Evolutionary conservation across 1,284 basidiomycete species (phyloP), one percentile per base, ranked within the genome.

Genomic region (Apiotrichum brassicae): DNA sequence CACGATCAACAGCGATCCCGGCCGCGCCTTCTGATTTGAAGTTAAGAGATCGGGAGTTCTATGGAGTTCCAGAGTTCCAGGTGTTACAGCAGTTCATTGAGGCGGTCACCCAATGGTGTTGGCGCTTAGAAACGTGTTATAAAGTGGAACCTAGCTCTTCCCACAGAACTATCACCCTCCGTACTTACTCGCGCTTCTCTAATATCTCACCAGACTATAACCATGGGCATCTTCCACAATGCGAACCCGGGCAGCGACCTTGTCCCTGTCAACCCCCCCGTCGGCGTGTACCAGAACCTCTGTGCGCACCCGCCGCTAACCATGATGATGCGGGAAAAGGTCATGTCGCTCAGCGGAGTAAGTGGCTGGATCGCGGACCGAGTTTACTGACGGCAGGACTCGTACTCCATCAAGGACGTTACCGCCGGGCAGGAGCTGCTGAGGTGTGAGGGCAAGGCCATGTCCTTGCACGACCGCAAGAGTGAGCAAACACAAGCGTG

Each of bases 281-380:
- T 72, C 3, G 70, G 66, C 20, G 53, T 71, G 9, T 54, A 62
- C 46, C 57, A 62, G 0, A 24, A 61, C 32, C 70, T 56, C 57
- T 41, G 46, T 42, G 59, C 59, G n/a, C 53, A 59, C 8, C 48
- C 51, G 16, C 65, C 66, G 4, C 64, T 63, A 0, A 67, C 65
- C 0, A 57, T 74, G 22, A 60, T 70, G 3, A 53, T 72, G 36
- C 68, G 65, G 41, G 72, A 73, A 51, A 63, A 64, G 44, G 61
- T 61, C 16, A 66, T 72, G 58, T 59, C 63, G 1, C 65, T 63
- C 43, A 61, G 56, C 20, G 72, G 72, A 7, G 69, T 42, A 14
- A 20, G 41, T 42, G 4, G 6, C 14, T 4, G n/a, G 20, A n/a
- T 20, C n/a, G 7, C 20, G 11, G 9, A 9, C 20, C n/a, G 3